Evolutionary conservation across 208 protist genomes (phyloP).

Genomic region (Trypanosomatidae sp.): DNA sequence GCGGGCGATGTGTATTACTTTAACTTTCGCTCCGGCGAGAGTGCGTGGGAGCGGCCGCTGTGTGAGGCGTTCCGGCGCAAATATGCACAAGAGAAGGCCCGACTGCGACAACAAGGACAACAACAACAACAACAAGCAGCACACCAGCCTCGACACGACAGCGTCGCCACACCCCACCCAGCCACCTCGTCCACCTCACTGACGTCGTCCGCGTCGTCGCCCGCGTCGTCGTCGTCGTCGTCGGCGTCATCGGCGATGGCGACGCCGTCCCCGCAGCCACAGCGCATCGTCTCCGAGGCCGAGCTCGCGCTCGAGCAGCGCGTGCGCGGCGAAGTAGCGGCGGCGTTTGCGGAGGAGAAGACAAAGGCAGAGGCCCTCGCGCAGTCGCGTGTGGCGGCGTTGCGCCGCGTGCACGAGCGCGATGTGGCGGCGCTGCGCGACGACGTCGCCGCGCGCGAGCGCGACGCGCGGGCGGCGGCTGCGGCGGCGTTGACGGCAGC

Average conservation of each 20-base stretch:
- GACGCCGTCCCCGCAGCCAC: too few relatives aligned
- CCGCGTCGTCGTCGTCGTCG: too few relatives aligned
- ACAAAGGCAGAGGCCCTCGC: conserved; percentile 22
- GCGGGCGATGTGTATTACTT: conserved; percentile 93
- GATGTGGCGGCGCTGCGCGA: conserved; percentile 27
- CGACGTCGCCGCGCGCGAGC: conserved; percentile 8
- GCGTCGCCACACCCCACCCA: too few relatives aligned
- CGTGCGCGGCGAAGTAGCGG: conserved; percentile 37
- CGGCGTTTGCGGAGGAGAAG: conserved; percentile 20
- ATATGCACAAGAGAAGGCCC: conserved; percentile 57
- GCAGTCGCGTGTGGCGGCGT: conserved; percentile 15
- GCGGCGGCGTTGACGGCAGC: too few relatives aligned
- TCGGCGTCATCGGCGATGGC: too few relatives aligned
- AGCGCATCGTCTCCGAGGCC: conserved; percentile 61
- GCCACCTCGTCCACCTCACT: too few relatives aligned
- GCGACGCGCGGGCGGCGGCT: too few relatives aligned
- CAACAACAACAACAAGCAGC: background rate
- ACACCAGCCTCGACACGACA: too few relatives aligned
- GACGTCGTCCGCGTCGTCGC: too few relatives aligned
- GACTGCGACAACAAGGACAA: background rate
- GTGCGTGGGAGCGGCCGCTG: conserved; percentile 92
- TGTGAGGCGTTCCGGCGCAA: conserved; percentile 78
- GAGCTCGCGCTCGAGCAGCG: conserved; percentile 56
- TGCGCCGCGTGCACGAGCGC: conserved; percentile 20
- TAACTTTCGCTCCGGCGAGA: conserved; percentile 92